These are phyloP conservation scores for Nemania bipapillata DNA, from an alignment of 2,329 filamentous ascomycete species.

Conservation along the genomic window DNA sequence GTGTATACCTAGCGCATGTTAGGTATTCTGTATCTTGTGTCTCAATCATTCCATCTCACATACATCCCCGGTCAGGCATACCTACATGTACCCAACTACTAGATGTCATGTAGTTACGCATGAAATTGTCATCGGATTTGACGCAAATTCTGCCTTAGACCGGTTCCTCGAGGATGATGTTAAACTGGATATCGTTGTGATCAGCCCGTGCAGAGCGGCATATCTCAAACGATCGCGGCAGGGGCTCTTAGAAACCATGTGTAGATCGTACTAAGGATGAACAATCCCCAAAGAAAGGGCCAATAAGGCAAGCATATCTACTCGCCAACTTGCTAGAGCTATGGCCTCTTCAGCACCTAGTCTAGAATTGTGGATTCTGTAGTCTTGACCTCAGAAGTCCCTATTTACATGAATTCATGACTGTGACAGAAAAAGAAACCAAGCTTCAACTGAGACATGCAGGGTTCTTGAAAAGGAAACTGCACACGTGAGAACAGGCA, in stretches of 20 bases:
- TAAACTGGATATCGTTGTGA: neutral
- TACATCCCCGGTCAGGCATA: neutral
- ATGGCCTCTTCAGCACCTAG: neutral
- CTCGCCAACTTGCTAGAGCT: neutral
- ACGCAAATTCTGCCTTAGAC: neutral
- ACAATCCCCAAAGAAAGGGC: neutral
- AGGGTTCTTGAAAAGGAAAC: slow-evolving; percentile 20
- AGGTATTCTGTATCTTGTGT: neutral
- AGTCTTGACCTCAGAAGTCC: neutral
- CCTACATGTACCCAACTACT: too few species aligned
- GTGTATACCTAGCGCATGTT: too few species aligned
- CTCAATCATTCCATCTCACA: neutral
- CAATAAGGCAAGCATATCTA: neutral
- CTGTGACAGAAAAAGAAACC: neutral
- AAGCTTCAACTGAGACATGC: neutral
- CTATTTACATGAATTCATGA: neutral
- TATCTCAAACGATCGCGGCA: neutral
- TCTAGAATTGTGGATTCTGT: neutral
- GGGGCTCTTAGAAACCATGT: neutral
- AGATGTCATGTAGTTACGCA: neutral
- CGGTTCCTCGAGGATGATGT: neutral
- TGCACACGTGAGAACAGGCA: slow-evolving; percentile 19
- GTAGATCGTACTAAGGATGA: neutral
- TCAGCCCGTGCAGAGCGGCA: neutral
- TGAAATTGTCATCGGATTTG: neutral